A percentile compares a stretch with the other conserved stretches of the same genome.
Evolutionary conservation across 768 basidiomycete species (phyloP).

Genomic region (Gymnopilus dilepis): DNA sequence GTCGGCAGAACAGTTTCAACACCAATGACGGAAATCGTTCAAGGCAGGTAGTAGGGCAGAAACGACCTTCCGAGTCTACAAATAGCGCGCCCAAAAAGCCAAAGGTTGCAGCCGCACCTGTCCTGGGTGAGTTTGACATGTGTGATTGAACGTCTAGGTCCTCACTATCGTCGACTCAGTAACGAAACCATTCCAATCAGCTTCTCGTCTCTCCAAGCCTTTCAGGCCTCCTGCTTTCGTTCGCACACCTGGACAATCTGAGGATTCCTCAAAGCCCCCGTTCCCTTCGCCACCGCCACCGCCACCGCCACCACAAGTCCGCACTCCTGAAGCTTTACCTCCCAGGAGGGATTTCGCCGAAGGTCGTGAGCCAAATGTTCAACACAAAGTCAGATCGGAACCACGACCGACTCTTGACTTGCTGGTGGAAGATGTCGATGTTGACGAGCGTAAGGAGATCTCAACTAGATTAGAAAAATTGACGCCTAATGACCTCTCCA

Average conservation of each 20-base stretch:
- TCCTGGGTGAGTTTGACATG: constrained; percentile 35
- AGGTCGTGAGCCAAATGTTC: background rate
- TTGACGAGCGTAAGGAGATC: constrained; percentile 8
- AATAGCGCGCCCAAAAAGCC: constrained; percentile 34
- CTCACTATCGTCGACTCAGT: constrained; percentile 4
- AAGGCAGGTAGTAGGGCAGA: constrained; percentile 13
- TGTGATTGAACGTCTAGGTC: background rate
- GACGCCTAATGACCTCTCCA: constrained; percentile 20
- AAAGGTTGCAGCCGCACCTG: constrained; percentile 36
- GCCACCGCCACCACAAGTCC: too few species aligned
- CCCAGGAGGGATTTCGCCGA: background rate
- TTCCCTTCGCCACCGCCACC: background rate
- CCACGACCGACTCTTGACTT: background rate
- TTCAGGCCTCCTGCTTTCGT: constrained; percentile 48
- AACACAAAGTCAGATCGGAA: background rate
- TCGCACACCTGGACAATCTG: constrained; percentile 16
- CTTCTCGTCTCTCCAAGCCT: constrained; percentile 43
- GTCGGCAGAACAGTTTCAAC: constrained; percentile 14
- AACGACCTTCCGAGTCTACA: constrained; percentile 21
- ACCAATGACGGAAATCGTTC: constrained; percentile 9
- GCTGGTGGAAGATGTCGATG: constrained; percentile 4
- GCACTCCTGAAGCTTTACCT: background rate
- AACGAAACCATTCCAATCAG: constrained; percentile 27
- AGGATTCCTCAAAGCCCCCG: background rate
- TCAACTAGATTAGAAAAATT: background rate